phyloP scores from a whole-genome alignment of 805 yeast species.

The Ogataea glucozyma region DNA sequence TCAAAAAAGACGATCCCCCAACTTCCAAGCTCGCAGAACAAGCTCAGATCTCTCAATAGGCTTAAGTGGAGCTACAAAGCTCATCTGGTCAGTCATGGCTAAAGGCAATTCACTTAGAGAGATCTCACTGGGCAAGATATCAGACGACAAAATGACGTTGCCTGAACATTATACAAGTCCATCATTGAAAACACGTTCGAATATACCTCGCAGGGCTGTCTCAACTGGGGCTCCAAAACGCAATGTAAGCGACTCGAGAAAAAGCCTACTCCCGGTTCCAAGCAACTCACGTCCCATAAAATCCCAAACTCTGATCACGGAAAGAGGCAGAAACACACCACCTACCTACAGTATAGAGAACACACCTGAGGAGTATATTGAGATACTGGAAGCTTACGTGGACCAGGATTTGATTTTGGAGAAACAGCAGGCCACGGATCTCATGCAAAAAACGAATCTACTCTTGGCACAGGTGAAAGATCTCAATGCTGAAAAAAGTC shows the following conservation, averaged over 20 bases:
- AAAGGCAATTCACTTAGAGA: not conserved
- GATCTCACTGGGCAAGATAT: constrained; percentile 3
- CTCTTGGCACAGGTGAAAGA: constrained; percentile 23
- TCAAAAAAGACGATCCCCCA: not conserved
- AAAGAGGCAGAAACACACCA: not conserved
- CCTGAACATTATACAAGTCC: constrained; percentile 7
- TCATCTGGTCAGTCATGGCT: too few species aligned
- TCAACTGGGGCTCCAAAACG: constrained; percentile 4
- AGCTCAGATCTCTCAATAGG: too few species aligned
- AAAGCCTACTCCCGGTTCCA: constrained; percentile 17
- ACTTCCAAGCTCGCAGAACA: too few species aligned
- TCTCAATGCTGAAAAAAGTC: constrained; percentile 22
- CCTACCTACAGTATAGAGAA: not conserved
- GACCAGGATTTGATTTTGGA: constrained; percentile 27
- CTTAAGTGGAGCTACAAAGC: too few species aligned
- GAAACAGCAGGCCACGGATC: constrained; percentile 24
- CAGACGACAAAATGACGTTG: constrained; percentile 4
- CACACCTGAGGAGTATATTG: constrained; percentile 25
- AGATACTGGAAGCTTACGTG: constrained; percentile 26
- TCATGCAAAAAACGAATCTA: constrained; percentile 16
- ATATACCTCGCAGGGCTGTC: constrained; percentile 16
- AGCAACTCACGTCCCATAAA: constrained; percentile 1
- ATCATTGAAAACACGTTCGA: constrained; percentile 8
- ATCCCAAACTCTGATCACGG: not conserved
- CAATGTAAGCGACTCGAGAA: constrained; percentile 7